Evolutionary conservation across 176 grass and related monocot species (phyloP).

Genomic region (Lolium perenne): DNA sequence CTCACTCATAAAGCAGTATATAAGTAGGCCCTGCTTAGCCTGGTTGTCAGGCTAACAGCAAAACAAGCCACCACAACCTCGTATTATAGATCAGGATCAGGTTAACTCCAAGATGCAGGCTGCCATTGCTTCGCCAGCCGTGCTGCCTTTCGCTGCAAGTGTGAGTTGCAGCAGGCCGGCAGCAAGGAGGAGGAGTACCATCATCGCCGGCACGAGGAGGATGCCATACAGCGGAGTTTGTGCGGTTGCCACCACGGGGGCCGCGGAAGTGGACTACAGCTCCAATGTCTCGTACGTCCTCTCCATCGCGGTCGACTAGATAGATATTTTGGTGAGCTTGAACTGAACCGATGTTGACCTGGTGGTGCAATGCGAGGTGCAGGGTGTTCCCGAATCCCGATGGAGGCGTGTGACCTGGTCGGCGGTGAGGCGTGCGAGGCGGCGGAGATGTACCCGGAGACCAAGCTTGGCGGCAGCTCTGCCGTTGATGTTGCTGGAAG

Average conservation of each 20-base stretch:
- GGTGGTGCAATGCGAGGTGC: neutral
- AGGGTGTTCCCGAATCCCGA: constrained; percentile 90
- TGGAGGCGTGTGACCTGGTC: constrained; percentile 84
- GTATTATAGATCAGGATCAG: neutral
- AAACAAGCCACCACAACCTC: constrained; percentile 19
- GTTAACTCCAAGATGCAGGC: neutral
- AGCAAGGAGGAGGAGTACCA: neutral
- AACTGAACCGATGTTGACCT: neutral
- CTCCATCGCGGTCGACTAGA: no score
- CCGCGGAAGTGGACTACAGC: constrained; percentile 20
- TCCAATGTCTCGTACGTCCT: neutral
- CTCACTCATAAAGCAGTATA: neutral
- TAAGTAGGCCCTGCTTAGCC: neutral
- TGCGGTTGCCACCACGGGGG: neutral
- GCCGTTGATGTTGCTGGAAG: neutral
- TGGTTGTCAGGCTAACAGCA: constrained; percentile 6
- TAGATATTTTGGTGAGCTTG: neutral
- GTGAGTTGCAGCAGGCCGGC: neutral
- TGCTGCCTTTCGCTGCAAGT: neutral
- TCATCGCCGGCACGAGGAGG: neutral
- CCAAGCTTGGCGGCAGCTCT: constrained; percentile 35
- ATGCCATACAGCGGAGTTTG: neutral
- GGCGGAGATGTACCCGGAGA: constrained; percentile 70
- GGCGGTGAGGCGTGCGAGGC: constrained; percentile 70
- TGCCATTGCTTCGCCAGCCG: neutral